These are phyloP conservation scores for Backusella westeae DNA, from an alignment of 192 early-diverging fungal species.

Conservation along the genomic window DNA sequence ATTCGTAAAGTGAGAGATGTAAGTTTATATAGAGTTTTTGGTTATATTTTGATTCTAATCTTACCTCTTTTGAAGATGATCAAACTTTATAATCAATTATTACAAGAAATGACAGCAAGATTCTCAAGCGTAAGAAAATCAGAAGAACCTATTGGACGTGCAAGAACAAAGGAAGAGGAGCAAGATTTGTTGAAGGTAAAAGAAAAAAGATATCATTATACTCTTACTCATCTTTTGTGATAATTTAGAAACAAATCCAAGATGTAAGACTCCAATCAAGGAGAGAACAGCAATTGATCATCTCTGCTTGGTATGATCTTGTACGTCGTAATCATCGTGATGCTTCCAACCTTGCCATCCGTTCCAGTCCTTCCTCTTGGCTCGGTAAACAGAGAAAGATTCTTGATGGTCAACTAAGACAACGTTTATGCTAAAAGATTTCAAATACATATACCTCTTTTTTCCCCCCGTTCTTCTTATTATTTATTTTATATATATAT, in stretches of 20 bases:
- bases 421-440: slow-evolving; percentile 19
- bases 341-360: slow-evolving; percentile 45
- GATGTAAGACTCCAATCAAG: slow-evolving; percentile 69
- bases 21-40: neutral
- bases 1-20: slow-evolving; percentile 36
- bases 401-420: slow-evolving; percentile 52
- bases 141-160: slow-evolving; percentile 20
- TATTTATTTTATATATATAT: neutral
- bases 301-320: slow-evolving; percentile 78
- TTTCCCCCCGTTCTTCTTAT: neutral
- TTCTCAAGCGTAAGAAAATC: slow-evolving; percentile 10
- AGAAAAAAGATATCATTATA: neutral
- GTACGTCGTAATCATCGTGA: slow-evolving; percentile 37
- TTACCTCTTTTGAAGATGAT: slow-evolving; percentile 17
- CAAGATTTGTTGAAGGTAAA: slow-evolving; percentile 31
- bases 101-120: slow-evolving; percentile 24
- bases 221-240: neutral
- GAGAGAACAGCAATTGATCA: slow-evolving; percentile 79
- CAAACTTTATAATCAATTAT: slow-evolving; percentile 31
- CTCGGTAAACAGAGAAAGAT: slow-evolving; percentile 68
- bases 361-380: slow-evolving; percentile 63
- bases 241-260: slow-evolving; percentile 57
- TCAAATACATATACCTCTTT: neutral
- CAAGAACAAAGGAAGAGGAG: slow-evolving; percentile 34
- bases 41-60: neutral